phyloP scores from a whole-genome alignment of 805 yeast species.

The Zygosaccharomyces bisporus region DNA sequence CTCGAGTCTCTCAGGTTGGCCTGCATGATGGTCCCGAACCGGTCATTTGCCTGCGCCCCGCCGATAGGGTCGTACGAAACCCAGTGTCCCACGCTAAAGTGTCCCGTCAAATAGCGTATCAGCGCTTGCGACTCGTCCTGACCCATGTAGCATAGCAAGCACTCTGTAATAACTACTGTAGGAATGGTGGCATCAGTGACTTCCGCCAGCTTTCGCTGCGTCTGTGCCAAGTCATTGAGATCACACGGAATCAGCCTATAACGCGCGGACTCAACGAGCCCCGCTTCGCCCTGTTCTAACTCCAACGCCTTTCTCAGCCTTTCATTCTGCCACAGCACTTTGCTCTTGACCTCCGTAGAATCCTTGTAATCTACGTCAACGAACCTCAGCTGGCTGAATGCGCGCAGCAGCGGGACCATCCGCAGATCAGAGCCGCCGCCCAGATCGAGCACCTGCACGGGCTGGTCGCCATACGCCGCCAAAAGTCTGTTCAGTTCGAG shows the following conservation, averaged over 20 bases:
- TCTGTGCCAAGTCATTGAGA: constrained; percentile 31
- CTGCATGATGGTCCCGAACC: constrained; percentile 54
- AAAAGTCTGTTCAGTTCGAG: constrained; percentile 43
- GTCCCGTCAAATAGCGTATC: constrained; percentile 34
- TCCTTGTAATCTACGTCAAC: constrained; percentile 52
- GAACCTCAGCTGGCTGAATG: constrained; percentile 33
- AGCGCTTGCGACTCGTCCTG: constrained; percentile 41
- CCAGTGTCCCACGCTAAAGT: constrained; percentile 27
- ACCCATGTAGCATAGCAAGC: constrained; percentile 52
- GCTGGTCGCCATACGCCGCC: constrained; percentile 7
- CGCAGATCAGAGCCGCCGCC: constrained; percentile 70
- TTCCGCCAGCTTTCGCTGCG: constrained; percentile 27
- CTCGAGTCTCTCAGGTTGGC: constrained; percentile 48
- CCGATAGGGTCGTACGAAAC: constrained; percentile 60
- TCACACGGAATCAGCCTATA: constrained; percentile 36
- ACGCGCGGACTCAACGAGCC: constrained; percentile 17
- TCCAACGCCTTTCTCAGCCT: constrained; percentile 9
- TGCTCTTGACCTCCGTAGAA: constrained; percentile 43
- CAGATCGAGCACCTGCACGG: constrained; percentile 56
- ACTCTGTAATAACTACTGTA: constrained; percentile 53
- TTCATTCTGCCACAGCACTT: constrained; percentile 15
- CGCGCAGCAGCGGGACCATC: constrained; percentile 38
- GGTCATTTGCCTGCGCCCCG: constrained; percentile 39
- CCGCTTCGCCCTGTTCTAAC: constrained; percentile 22
- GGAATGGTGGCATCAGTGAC: constrained; percentile 34